Percentiles rank a stretch among this genome's conserved stretches.
Conservation (phyloP, 2,329 filamentous ascomycete species). For the Calonectria pseudoturangicola region DNA sequence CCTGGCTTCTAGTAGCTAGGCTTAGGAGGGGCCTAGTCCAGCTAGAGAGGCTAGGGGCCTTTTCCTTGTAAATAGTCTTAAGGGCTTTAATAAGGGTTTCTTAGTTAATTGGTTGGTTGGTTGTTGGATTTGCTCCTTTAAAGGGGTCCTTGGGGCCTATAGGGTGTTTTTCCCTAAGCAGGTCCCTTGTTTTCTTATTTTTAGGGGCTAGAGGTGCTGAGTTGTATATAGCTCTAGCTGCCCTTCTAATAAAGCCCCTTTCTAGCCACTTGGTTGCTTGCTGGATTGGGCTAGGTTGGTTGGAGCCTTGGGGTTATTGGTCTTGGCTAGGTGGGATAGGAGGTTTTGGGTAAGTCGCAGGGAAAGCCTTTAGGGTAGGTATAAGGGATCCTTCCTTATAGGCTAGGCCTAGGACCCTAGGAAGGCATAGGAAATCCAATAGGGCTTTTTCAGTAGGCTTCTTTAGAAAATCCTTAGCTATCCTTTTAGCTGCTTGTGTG, state of each 20-base stretch:
- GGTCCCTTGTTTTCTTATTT: neutral
- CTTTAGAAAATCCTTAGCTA: neutral
- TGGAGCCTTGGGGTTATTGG: neutral
- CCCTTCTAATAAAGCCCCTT: neutral
- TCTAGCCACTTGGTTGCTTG: neutral
- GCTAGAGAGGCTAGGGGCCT: no score
- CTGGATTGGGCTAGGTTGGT: neutral
- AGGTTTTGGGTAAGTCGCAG: neutral
- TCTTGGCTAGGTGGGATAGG: neutral
- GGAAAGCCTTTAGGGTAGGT: conserved; percentile 1
- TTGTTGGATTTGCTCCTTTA: neutral
- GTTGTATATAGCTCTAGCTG: neutral
- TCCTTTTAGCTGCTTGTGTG: neutral
- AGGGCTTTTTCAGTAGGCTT: neutral
- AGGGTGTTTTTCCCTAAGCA: neutral
- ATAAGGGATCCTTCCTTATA: neutral
- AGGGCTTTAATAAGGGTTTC: neutral
- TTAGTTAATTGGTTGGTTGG: neutral
- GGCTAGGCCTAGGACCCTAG: conserved; percentile 19
- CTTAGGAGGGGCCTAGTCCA: no score
- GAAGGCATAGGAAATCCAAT: conserved; percentile 5
- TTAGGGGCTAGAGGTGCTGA: conserved; percentile 1
- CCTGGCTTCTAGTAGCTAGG: no score
- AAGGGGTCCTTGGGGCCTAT: neutral
- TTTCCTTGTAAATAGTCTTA: no score